Base-by-base conservation (phyloP, 2,329 filamentous ascomycete genomes). In the Sphaerulina vaccinii region DNA sequence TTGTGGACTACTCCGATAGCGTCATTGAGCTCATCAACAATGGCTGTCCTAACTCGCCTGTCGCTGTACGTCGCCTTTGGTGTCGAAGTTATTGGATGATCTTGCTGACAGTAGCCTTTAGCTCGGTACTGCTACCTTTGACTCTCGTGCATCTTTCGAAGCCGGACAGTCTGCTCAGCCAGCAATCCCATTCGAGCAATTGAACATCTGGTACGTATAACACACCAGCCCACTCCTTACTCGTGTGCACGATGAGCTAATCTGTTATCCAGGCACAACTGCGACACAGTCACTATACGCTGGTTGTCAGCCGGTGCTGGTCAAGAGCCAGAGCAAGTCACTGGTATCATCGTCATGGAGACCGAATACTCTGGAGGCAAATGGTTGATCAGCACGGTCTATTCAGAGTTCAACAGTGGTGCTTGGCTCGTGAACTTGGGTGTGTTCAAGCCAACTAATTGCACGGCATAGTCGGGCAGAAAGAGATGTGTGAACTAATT, bases 351-450 rank as follows among this genome's bases (percentile, higher is more conserved):
- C 49, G 63, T 65, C 10, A 43, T 64, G 32, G 65, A 68, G 58
- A 55, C 57, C 18, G 57, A 55, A n/a, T 43, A 54, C 32, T 29
- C 48, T 23, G 41, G 44, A n/a, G 21, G 22, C 54, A 50, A 38
- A 37, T 68, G 63, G 62, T 52, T 66, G 36, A 68, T 69, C 56
- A 59, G 64, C 37, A 63, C 60, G 15, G 62, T 68, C 29, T 67
- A 66, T 59, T 64, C 61, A 1, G 66, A 68, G 52, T 68, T 69
- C 60, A 68, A 69, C 61, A 62, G 57, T 46, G 67, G 67, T 37
- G 64, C 62, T 27, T 68, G 66, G 66, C 56, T 69, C 38, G 62
- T 65, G 18, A 58, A 67, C 51, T 50, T 66, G 32, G 63, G 60
- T n/a, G 54, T 61, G 37, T 66, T 65, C 55, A 60, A 57, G 52